phyloP scores from a whole-genome alignment of 1,284 basidiomycete species.

The Lentinus polychrous region DNA sequence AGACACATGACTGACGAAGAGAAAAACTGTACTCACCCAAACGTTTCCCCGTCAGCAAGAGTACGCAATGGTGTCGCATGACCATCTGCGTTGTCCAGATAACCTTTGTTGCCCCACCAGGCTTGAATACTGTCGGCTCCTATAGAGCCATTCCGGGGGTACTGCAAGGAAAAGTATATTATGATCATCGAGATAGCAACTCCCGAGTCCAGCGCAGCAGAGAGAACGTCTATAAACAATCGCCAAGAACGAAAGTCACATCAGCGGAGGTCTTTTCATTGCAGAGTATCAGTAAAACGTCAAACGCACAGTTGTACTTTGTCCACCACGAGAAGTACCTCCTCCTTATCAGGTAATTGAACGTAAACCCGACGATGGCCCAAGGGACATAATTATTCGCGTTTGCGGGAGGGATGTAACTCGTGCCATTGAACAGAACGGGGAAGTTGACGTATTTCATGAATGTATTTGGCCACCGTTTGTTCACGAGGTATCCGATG shows the following conservation, averaged over 20 bases:
- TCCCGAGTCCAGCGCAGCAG: slow-evolving; percentile 48
- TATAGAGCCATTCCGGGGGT: slow-evolving; percentile 39
- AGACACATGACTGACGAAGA: background rate
- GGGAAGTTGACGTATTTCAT: slow-evolving; percentile 31
- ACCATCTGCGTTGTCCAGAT: slow-evolving; percentile 12
- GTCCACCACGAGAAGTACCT: slow-evolving; percentile 43
- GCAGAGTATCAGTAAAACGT: background rate
- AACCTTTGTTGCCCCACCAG: slow-evolving; percentile 43
- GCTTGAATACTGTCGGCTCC: slow-evolving; percentile 32
- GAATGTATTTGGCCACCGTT: slow-evolving; percentile 26
- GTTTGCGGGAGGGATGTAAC: slow-evolving; percentile 39
- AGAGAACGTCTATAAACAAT: slow-evolving; percentile 40
- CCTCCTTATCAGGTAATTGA: slow-evolving; percentile 42
- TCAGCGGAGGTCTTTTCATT: no score
- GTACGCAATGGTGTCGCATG: slow-evolving; percentile 6
- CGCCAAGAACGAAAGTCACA: background rate
- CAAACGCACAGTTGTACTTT: slow-evolving; percentile 39
- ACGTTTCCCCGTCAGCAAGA: slow-evolving; percentile 2
- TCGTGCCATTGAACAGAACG: slow-evolving; percentile 42
- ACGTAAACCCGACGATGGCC: slow-evolving; percentile 37
- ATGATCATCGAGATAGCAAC: slow-evolving; percentile 37
- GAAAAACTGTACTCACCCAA: slow-evolving; percentile 9
- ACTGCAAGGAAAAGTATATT: slow-evolving; percentile 45
- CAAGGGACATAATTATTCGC: slow-evolving; percentile 37
- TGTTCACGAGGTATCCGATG: slow-evolving; percentile 29